Base-by-base conservation (phyloP, 2,329 filamentous ascomycete species). In the Ophiosphaerella herpotricha region DNA sequence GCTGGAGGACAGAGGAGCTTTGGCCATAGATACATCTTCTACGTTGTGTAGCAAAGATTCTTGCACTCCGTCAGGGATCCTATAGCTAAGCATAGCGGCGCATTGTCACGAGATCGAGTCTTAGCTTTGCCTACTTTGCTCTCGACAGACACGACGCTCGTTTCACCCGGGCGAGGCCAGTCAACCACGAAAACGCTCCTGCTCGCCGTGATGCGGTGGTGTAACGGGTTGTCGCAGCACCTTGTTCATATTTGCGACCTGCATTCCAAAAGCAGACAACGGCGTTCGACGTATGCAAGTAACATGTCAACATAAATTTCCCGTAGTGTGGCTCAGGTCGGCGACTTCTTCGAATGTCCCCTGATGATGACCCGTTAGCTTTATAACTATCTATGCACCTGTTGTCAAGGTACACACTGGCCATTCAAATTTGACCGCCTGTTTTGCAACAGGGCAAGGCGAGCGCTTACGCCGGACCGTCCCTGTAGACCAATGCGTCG, bases 1-100 rank as follows among this genome's bases (percentile, higher is more conserved):
- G 78, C 39, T 95, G 90, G 91, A 82, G 55, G 48, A 73, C 63
- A 23, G 66, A 74, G 50, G 72, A 74, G 56, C 56, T 73, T n/a
- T 74, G 72, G 72, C 72, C 72, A n/a, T 74, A 55, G 39, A 13
- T 12, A 35, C 11, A 29, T 29, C 26, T 29, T 29, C 26, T 8
- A 8, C 26, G 2, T 29, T 29, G 7, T 11, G 26, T 29, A 29
- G 26, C 26, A 29, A 29, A 29, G 26, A 29, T 8, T 29, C 11
- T 6, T 29, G 26, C 6, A 29, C 7, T 29, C 26, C 9, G 11
- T 6, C 13, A 16, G 12, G 4, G 12, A 23, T 12, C 6, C 7
- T 29, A 29, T 11, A 29, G 6, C 26, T 8, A 11, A 29, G 26
- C 26, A 29, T 29, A 29, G 11, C 26, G 11, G 26, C 11, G 26